Evolutionary conservation across 495 filamentous ascomycete genomes (phyloP).

Genomic region (Pseudomonodictys pantanalensis): DNA sequence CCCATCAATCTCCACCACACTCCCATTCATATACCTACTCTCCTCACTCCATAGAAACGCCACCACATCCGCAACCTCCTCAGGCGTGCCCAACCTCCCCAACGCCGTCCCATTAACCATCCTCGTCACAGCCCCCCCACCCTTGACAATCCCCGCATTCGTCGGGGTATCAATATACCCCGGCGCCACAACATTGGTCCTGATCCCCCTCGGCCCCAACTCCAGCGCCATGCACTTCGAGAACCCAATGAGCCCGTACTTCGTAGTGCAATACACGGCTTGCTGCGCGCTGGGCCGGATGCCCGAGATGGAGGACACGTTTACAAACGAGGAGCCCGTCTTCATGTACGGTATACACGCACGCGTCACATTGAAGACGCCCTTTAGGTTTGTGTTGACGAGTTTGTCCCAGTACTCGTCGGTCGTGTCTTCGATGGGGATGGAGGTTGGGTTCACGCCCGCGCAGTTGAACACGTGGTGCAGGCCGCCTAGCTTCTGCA

Average conservation of each 20-base stretch:
- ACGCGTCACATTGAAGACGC: conserved; percentile 38
- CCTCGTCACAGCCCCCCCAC: conserved; percentile 36
- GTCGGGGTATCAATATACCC: conserved; percentile 50
- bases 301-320: conserved; percentile 49
- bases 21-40: conserved; percentile 53
- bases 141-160: conserved; percentile 43
- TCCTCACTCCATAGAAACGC: conserved; percentile 53
- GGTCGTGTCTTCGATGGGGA: conserved; percentile 32
- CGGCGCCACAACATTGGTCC: conserved; percentile 55
- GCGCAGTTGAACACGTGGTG: conserved; percentile 55
- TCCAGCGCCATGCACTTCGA: conserved; percentile 57
- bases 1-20: conserved; percentile 53
- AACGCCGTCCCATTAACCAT: conserved; percentile 45
- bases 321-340: conserved; percentile 39
- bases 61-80: conserved; percentile 54
- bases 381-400: conserved; percentile 41
- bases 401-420: conserved; percentile 43
- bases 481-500: conserved; percentile 38
- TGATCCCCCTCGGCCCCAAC: conserved; percentile 51
- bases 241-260: conserved; percentile 54
- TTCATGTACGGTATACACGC: conserved; percentile 35
- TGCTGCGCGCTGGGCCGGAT: conserved; percentile 35
- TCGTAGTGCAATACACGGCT: conserved; percentile 55
- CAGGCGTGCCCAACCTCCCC: conserved; percentile 51
- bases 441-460: conserved; percentile 48